A percentile compares a stretch with the other conserved stretches of the same genome.
Conservation (phyloP, 2,329 filamentous ascomycete genomes). For the Didymella arachidicola region DNA sequence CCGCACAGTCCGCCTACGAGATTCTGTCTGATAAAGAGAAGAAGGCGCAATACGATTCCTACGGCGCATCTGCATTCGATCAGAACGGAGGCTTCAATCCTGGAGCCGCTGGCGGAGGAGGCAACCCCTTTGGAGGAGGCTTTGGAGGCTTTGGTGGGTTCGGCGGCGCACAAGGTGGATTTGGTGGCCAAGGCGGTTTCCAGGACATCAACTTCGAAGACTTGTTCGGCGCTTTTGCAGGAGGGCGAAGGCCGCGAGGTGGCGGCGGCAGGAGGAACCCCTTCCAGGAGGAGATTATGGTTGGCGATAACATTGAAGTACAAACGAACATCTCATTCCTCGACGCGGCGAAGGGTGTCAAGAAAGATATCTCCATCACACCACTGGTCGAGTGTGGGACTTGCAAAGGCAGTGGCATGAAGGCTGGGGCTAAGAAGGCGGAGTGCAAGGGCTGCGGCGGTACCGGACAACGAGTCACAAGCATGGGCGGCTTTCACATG, state of each 20-base stretch:
- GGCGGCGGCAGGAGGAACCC: conserved; percentile 67
- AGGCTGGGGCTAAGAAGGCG: conserved; percentile 75
- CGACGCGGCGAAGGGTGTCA: conserved; percentile 91
- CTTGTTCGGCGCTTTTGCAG: conserved; percentile 86
- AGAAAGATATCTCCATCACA: conserved; percentile 85
- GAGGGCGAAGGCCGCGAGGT: conserved; percentile 60
- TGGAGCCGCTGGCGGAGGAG: conserved; percentile 69
- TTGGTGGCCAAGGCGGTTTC: conserved; percentile 76
- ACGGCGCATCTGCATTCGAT: conserved; percentile 79
- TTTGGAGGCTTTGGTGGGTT: conserved; percentile 60
- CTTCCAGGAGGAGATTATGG: conserved; percentile 80
- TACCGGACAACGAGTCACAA: conserved; percentile 84
- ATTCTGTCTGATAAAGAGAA: conserved; percentile 92
- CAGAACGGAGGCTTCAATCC: conserved; percentile 79
- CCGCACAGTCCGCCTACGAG: conserved; percentile 94
- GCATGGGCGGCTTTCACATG: conserved; percentile 96
- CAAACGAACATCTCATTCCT: conserved; percentile 93
- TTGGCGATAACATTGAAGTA: conserved; percentile 97
- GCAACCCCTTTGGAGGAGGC: conserved; percentile 68
- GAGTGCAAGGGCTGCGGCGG: conserved; percentile 84
- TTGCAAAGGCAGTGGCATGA: conserved; percentile 84
- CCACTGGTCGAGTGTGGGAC: conserved; percentile 83
- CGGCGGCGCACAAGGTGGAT: conserved; percentile 57
- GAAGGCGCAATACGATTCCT: conserved; percentile 89
- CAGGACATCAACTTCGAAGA: conserved; percentile 96